Evolutionary conservation across 2,329 filamentous ascomycete species (phyloP).

Genomic region (Geosmithia putterillii): DNA sequence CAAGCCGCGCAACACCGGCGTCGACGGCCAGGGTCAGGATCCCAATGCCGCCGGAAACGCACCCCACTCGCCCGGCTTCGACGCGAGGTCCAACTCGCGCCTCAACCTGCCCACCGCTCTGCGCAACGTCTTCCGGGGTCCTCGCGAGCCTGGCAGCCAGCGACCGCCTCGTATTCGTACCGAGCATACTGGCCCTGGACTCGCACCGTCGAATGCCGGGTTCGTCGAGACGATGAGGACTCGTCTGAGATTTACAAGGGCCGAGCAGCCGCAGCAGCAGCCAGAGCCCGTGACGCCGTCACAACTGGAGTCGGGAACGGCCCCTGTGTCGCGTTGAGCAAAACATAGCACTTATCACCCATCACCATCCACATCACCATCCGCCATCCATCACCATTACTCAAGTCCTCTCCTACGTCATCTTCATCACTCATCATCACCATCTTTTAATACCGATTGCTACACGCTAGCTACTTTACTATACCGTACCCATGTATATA

Average conservation of each 20-base stretch:
- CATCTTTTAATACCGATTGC: too few species aligned
- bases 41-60: constrained; percentile 2
- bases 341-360: too few species aligned
- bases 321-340: too few species aligned
- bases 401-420: too few species aligned
- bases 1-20: constrained; percentile 73
- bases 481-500: too few species aligned
- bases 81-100: constrained; percentile 26
- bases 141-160: too few species aligned
- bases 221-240: constrained; percentile 3
- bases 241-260: not conserved
- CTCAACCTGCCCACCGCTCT: constrained; percentile 31
- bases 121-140: constrained; percentile 16
- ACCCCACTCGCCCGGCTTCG: constrained; percentile 11
- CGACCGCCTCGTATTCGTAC: too few species aligned
- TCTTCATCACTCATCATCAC: too few species aligned
- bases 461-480: too few species aligned
- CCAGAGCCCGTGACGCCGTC: constrained; percentile 24
- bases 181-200: too few species aligned
- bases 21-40: constrained; percentile 26
- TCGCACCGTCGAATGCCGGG: not conserved
- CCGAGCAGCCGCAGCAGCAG: constrained; percentile 2
- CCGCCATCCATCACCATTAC: too few species aligned
- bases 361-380: not conserved
- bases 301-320: constrained; percentile 33